Evolutionary conservation across 2,329 filamentous ascomycete species (phyloP), one percentile per base, ranked within the genome.

Genomic region (Fusarium phyllophilum): DNA sequence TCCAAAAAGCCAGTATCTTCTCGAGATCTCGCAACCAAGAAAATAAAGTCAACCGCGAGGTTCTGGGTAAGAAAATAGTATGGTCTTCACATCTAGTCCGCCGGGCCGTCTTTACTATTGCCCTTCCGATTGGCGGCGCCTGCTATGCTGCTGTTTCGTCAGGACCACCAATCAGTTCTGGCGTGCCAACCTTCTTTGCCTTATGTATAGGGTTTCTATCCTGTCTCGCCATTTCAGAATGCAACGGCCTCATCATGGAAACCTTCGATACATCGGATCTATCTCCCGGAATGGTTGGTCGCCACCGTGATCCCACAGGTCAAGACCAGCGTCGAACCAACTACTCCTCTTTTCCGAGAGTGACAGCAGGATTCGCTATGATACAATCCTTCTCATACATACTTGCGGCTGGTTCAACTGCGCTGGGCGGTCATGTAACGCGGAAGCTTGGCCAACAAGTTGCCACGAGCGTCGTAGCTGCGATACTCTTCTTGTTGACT

Each of bases 191-290:
- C 8, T 79, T 91, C 6, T 90, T 94, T 74, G 91, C 92, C 1
- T 88, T 87, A 2, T 79, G 90, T 8, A 87, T 94, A 20, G 92
- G 92, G 1, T 94, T 94, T 75, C 83, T 94, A 10, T 92, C 91
- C 4, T 91, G 90, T 58, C 87, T 96, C 15, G 93, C 92, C 3
- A 90, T 94, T 51, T 89, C 93, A 6, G 93, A 95, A 81, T 94
- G 93, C 81, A 89, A 92, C 72, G 92, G 93, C 2, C 83, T 95
- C 38, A 88, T 95, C 79, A 95, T 95, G 93, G 93, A 95, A 78
- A 91, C 91, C 0, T 95, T 92, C 80, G 93, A 95, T 79, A 93
- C 91, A n/a, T 94, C 91, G 45, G 93, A 95, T 80, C 85, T 95
- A 8, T 92, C 93, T 74, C 90, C 92, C 5, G 91, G 92, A 17